Conservation (phyloP, 192 early-diverging fungal genomes). For the Pilobolus umbonatus region DNA sequence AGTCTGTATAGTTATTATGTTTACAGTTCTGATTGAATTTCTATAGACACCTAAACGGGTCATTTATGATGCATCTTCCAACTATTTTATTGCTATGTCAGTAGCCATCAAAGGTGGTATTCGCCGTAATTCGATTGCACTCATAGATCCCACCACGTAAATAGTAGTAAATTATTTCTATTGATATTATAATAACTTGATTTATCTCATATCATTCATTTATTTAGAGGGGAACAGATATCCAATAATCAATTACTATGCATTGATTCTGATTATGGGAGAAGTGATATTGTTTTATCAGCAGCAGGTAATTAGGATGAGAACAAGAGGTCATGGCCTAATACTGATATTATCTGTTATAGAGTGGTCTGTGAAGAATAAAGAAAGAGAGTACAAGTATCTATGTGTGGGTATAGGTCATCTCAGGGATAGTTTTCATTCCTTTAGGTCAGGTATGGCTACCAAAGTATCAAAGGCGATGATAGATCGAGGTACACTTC, state of each 20-base stretch:
- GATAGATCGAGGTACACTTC: conserved; percentile 10
- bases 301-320: conserved; percentile 1
- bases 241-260: conserved; percentile 1
- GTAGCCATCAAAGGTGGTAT: not conserved
- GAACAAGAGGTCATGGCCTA: not conserved
- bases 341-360: not conserved
- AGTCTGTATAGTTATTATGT: not conserved
- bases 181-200: not conserved
- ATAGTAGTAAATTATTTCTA: not conserved
- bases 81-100: conserved; percentile 1
- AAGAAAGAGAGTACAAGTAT: conserved; percentile 20
- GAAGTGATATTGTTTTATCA: conserved; percentile 8
- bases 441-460: conserved; percentile 1
- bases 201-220: not conserved
- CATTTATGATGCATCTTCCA: not conserved
- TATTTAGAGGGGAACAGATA: conserved; percentile 2
- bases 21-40: not conserved
- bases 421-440: conserved; percentile 4
- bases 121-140: not conserved
- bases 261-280: not conserved
- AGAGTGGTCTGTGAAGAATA: conserved; percentile 23
- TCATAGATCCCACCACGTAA: conserved; percentile 5
- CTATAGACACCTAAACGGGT: conserved; percentile 12
- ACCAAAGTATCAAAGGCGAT: conserved; percentile 1
- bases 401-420: conserved; percentile 25